phyloP scores from a whole-genome alignment of 2,329 filamentous ascomycete species.

The Plenodomus biglobosus region DNA sequence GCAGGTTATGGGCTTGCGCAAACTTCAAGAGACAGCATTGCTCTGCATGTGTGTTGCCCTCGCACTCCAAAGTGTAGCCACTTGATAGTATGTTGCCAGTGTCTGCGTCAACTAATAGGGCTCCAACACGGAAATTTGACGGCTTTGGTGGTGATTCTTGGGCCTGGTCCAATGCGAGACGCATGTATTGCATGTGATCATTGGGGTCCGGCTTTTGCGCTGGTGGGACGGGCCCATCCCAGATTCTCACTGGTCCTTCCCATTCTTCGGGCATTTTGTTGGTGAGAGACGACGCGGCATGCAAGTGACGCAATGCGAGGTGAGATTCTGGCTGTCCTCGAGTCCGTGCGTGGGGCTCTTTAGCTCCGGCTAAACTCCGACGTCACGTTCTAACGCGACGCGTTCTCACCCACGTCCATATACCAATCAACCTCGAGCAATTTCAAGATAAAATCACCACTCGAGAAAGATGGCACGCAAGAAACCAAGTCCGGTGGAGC shows the following conservation, averaged over 20 bases:
- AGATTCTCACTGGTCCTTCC: slow-evolving; percentile 22
- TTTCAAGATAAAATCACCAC: slow-evolving; percentile 6
- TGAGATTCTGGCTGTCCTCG: slow-evolving; percentile 6
- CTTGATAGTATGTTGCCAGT: slow-evolving; percentile 67
- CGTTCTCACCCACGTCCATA: slow-evolving; percentile 10
- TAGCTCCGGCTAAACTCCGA: slow-evolving; percentile 29
- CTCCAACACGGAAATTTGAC: slow-evolving; percentile 92
- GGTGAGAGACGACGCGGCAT: slow-evolving; percentile 10
- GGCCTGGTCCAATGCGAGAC: slow-evolving; percentile 73
- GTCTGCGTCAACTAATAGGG: slow-evolving; percentile 69
- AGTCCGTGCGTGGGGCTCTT: not conserved
- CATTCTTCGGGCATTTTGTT: slow-evolving; percentile 24
- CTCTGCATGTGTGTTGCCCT: slow-evolving; percentile 94
- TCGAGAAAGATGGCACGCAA: slow-evolving; percentile 7
- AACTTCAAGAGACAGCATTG: slow-evolving; percentile 86
- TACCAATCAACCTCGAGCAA: not conserved
- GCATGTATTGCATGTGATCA: slow-evolving; percentile 58
- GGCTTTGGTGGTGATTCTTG: slow-evolving; percentile 79
- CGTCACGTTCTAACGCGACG: slow-evolving; percentile 26
- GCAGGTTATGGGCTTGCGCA: slow-evolving; percentile 36
- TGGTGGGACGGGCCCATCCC: slow-evolving; percentile 23
- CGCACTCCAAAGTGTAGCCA: slow-evolving; percentile 87
- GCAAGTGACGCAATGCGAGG: not conserved
- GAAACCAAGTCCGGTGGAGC: slow-evolving; percentile 3
- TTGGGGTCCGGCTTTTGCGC: slow-evolving; percentile 23